Conservation (phyloP, 1,139 yeast species). For the Debaryomyces udenii region DNA sequence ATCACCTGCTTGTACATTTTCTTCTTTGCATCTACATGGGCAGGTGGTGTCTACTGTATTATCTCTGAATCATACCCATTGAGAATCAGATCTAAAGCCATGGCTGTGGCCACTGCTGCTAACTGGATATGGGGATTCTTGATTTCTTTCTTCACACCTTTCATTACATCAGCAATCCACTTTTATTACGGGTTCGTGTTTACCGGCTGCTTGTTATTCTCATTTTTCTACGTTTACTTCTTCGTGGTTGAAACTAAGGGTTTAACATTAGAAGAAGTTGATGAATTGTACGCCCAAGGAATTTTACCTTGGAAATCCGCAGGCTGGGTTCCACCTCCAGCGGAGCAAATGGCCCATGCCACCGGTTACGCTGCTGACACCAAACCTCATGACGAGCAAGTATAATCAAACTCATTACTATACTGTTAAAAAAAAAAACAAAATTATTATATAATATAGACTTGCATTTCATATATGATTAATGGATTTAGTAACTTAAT, state of each 20-base stretch:
- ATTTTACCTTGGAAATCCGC: constrained; percentile 52
- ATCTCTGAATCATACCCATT: constrained; percentile 80
- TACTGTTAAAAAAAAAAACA: neutral
- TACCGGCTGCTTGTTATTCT: constrained; percentile 65
- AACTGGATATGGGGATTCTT: constrained; percentile 84
- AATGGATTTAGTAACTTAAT: neutral
- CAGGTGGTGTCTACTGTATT: constrained; percentile 79
- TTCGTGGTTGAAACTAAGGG: constrained; percentile 66
- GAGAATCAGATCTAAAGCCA: constrained; percentile 78
- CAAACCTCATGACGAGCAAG: constrained; percentile 15
- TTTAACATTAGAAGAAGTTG: constrained; percentile 63
- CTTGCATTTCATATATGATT: constrained; percentile 2
- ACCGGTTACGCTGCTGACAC: constrained; percentile 15
- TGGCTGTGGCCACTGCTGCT: constrained; percentile 72
- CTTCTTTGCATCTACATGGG: constrained; percentile 88
- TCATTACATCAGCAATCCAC: constrained; percentile 51
- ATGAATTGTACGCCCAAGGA: constrained; percentile 54
- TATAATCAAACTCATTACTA: constrained; percentile 1
- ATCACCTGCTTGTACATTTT: constrained; percentile 78
- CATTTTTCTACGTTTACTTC: constrained; percentile 56
- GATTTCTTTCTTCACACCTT: constrained; percentile 76
- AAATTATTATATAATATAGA: neutral
- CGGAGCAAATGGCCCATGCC: constrained; percentile 25
- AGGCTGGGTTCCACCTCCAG: constrained; percentile 47
- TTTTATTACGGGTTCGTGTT: constrained; percentile 72